phyloP scores from a whole-genome alignment of 805 yeast genomes.

The Nakazawaea ernobii region DNA sequence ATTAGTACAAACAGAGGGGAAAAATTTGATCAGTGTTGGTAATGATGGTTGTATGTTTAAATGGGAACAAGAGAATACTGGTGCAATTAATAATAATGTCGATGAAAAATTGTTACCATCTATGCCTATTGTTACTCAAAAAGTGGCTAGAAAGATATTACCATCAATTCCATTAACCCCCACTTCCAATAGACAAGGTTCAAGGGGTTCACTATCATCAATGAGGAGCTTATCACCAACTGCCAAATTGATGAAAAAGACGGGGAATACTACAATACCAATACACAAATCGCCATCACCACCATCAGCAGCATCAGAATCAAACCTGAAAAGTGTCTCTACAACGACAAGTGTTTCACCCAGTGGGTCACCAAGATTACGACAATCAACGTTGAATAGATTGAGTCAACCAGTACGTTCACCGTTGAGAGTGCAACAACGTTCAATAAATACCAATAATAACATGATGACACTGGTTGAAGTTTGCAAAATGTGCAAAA shows the following conservation, averaged over 20 bases:
- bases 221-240: slow-evolving; percentile 12
- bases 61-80: slow-evolving; percentile 29
- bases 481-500: slow-evolving; percentile 11
- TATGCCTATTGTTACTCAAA: slow-evolving; percentile 7
- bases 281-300: neutral
- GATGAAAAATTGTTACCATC: neutral
- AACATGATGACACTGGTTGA: slow-evolving; percentile 6
- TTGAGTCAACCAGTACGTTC: slow-evolving; percentile 2
- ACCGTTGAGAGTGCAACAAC: neutral
- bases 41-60: slow-evolving; percentile 49
- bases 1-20: slow-evolving; percentile 21
- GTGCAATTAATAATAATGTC: too few relatives aligned
- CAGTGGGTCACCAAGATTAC: neutral
- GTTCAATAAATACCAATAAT: slow-evolving; percentile 2
- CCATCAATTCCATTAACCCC: slow-evolving; percentile 1
- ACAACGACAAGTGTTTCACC: neutral
- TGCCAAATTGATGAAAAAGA: neutral
- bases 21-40: slow-evolving; percentile 35
- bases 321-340: neutral
- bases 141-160: slow-evolving; percentile 20
- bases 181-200: slow-evolving; percentile 2
- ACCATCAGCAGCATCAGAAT: neutral
- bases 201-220: slow-evolving; percentile 12
- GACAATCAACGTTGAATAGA: slow-evolving; percentile 2
- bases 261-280: neutral